Base-by-base conservation (phyloP, 768 basidiomycete species). In the Psilocybe tampanensis region DNA sequence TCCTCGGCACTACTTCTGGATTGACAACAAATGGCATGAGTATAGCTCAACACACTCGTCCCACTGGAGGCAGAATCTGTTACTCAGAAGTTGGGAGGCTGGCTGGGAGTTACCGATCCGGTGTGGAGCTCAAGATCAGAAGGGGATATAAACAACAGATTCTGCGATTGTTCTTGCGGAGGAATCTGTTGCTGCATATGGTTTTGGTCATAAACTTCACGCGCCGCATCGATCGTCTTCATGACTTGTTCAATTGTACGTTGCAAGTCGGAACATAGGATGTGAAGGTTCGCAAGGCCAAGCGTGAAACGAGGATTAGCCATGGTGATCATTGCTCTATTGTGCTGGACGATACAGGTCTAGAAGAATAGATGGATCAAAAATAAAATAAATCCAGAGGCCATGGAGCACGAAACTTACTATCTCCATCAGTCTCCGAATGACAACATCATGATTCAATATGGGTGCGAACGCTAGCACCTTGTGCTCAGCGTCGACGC, bases 401-500 rank as follows among this genome's bases (percentile, higher is more conserved):
- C 29, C 5, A 29, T n/a, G n/a, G 55, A 45, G 50, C 19, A 32
- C 8, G 39, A 23, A 48, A 72, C 86, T 58, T 63, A 89, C 89
- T 52, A 87, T 85, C 12, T 74, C 66, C 33, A 86, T 72, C 26
- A 83, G 67, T 68, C 72, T 82, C 65, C 74, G 79, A 49, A 88
- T 73, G 43, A 71, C 39, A 0, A 80, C 81, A 13, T 84, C 82
- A 39, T 73, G 73, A 64, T 79, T 81, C 45, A 83, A 62, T 43
- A 85, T 67, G 19, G 76, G 64, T 51, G 72, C 69, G 59, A 80
- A 76, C 71, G 82, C 70, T 2, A 74, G 74, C 15, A 90, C 69
- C 60, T 77, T 84, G 33, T 55, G 44, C 2, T 89, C 84, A 21
- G 86, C 68, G 0, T 88, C 85, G 15, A 47, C 44, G 41, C 76